phyloP scores from a whole-genome alignment of 805 yeast species.

The Candida corydali region DNA sequence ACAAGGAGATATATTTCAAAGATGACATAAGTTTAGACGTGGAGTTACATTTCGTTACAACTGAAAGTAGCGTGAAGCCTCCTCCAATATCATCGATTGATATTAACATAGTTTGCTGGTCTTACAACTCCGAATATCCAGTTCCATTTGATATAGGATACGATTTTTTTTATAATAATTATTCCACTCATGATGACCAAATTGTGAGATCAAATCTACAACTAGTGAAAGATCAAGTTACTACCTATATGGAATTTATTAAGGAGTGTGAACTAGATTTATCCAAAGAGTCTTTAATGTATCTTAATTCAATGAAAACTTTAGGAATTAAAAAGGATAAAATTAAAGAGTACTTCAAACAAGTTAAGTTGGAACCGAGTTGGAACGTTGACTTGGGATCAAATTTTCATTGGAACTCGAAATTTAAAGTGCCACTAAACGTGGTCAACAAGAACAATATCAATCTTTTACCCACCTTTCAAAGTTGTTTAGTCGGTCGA shows the following conservation, averaged over 20 bases:
- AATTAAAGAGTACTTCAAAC: slow-evolving; percentile 31
- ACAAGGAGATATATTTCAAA: slow-evolving; percentile 28
- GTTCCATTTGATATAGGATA: slow-evolving; percentile 35
- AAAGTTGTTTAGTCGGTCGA: slow-evolving; percentile 59
- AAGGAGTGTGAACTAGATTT: slow-evolving; percentile 29
- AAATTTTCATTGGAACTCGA: slow-evolving; percentile 22
- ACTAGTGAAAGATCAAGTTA: slow-evolving; percentile 28
- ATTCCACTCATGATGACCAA: slow-evolving; percentile 14
- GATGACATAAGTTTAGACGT: slow-evolving; percentile 23
- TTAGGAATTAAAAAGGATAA: slow-evolving; percentile 39
- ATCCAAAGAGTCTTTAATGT: slow-evolving; percentile 30
- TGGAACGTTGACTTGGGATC: slow-evolving; percentile 23
- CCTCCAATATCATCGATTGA: slow-evolving; percentile 34
- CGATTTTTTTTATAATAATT: slow-evolving; percentile 37
- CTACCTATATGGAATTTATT: slow-evolving; percentile 30
- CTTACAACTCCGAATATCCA: slow-evolving; percentile 38
- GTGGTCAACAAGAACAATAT: slow-evolving; percentile 40
- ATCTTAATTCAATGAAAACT: slow-evolving; percentile 34
- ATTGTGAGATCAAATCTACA: slow-evolving; percentile 33
- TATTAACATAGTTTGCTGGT: slow-evolving; percentile 36
- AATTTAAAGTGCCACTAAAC: slow-evolving; percentile 39
- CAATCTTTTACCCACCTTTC: slow-evolving; percentile 59
- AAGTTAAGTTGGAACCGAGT: slow-evolving; percentile 18
- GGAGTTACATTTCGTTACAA: slow-evolving; percentile 23
- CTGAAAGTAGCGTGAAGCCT: slow-evolving; percentile 21